phyloP scores from a whole-genome alignment of 306 rosid species.

The Corylus avellana region DNA sequence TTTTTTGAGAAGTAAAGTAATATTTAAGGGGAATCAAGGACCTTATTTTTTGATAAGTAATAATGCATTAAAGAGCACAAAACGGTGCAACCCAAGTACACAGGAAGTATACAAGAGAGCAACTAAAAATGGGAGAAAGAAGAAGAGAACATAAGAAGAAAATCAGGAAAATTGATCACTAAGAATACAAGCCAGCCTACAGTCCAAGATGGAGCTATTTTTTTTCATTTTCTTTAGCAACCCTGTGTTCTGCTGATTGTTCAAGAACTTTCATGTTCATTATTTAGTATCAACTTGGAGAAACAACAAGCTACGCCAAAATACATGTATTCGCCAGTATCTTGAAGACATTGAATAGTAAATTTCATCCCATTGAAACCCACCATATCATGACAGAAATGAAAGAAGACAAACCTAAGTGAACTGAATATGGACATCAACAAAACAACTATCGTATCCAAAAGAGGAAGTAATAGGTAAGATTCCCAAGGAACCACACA shows the following conservation, averaged over 20 bases:
- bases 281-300: background rate
- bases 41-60: background rate
- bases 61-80: too few species aligned
- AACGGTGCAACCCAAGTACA: too few species aligned
- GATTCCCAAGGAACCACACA: background rate
- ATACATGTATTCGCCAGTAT: conserved; percentile 9
- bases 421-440: background rate
- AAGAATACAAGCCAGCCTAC: too few species aligned
- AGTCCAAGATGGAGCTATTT: background rate
- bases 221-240: background rate
- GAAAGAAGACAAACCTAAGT: background rate
- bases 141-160: too few species aligned
- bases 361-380: background rate
- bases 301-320: conserved; percentile 13
- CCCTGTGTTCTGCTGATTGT: background rate
- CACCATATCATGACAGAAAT: background rate
- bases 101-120: too few species aligned
- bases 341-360: background rate
- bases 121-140: too few species aligned
- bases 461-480: background rate
- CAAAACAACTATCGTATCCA: background rate
- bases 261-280: background rate
- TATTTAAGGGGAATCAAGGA: too few species aligned
- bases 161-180: too few species aligned
- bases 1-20: too few species aligned